Conservation (phyloP, 495 filamentous ascomycete species). For the Hypomontagnella monticulosa region DNA sequence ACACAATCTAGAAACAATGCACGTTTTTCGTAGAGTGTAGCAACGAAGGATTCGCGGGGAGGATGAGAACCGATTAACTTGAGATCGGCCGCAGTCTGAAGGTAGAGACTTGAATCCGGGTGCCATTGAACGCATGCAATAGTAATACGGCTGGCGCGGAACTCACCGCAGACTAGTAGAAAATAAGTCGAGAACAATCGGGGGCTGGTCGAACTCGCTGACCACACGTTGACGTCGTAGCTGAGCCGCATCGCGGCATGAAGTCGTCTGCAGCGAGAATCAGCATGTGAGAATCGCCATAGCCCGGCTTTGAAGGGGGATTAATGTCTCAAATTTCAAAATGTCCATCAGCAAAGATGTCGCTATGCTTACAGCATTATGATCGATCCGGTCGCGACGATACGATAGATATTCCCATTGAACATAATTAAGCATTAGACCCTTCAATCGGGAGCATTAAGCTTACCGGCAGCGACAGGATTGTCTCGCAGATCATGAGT, state of each 20-base stretch:
- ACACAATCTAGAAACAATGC: slow-evolving; percentile 17
- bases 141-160: slow-evolving; percentile 2
- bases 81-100: slow-evolving; percentile 12
- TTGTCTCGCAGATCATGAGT: background rate
- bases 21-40: slow-evolving; percentile 26
- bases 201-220: slow-evolving; percentile 5
- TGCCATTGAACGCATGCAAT: slow-evolving; percentile 16
- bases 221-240: background rate
- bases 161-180: background rate
- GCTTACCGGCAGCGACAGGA: background rate
- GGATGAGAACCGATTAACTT: slow-evolving; percentile 33
- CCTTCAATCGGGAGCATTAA: too few species aligned
- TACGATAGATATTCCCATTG: too few species aligned
- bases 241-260: slow-evolving; percentile 20
- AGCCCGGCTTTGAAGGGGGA: background rate
- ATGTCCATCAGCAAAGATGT: too few species aligned
- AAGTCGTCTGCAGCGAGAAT: background rate
- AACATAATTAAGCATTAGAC: too few species aligned
- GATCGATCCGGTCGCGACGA: too few species aligned
- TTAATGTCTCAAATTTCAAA: too few species aligned
- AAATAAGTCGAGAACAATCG: slow-evolving; percentile 6
- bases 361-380: too few species aligned
- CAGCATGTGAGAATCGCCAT: background rate
- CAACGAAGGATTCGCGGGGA: slow-evolving; percentile 38
- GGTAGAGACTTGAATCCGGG: background rate